Evolutionary conservation across 257 asterid species (phyloP).

Genomic region (Thymus mandschuricus): DNA sequence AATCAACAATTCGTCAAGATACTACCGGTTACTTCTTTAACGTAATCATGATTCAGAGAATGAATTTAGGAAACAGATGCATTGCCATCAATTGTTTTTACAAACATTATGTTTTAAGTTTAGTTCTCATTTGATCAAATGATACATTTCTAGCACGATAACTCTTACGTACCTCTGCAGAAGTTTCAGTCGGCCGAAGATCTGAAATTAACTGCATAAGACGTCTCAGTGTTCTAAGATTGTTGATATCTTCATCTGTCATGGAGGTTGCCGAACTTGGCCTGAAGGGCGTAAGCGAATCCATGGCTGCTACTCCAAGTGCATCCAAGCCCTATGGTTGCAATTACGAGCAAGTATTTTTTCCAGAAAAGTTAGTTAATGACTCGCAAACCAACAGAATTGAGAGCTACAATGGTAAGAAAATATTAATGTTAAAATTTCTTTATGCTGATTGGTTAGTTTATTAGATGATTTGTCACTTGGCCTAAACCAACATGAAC

Average conservation of each 20-base stretch:
- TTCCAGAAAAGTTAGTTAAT: neutral
- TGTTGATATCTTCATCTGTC: slow-evolving; percentile 78
- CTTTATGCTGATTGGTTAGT: neutral
- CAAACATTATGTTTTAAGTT: slow-evolving; percentile 1
- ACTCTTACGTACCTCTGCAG: slow-evolving; percentile 44
- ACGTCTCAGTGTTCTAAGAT: slow-evolving; percentile 75
- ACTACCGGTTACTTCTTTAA: neutral
- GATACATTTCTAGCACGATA: slow-evolving; percentile 6
- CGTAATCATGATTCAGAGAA: neutral
- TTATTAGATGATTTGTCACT: neutral
- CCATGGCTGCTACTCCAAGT: slow-evolving; percentile 76
- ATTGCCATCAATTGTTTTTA: slow-evolving; percentile 1
- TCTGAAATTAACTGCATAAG: slow-evolving; percentile 69
- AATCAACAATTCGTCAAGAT: slow-evolving; percentile 24
- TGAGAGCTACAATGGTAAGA: neutral
- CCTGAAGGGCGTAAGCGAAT: slow-evolving; percentile 68
- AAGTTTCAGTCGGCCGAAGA: slow-evolving; percentile 45
- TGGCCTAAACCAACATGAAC: slow-evolving; percentile 5
- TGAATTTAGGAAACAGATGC: neutral
- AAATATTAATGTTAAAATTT: slow-evolving; percentile 5
- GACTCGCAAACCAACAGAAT: neutral
- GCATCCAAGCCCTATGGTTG: slow-evolving; percentile 89
- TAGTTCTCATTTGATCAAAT: neutral
- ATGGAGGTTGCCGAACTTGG: slow-evolving; percentile 52
- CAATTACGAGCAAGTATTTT: slow-evolving; percentile 21